phyloP scores from a whole-genome alignment of 1,139 yeast genomes.

The Yamadazyma epiphylla region DNA sequence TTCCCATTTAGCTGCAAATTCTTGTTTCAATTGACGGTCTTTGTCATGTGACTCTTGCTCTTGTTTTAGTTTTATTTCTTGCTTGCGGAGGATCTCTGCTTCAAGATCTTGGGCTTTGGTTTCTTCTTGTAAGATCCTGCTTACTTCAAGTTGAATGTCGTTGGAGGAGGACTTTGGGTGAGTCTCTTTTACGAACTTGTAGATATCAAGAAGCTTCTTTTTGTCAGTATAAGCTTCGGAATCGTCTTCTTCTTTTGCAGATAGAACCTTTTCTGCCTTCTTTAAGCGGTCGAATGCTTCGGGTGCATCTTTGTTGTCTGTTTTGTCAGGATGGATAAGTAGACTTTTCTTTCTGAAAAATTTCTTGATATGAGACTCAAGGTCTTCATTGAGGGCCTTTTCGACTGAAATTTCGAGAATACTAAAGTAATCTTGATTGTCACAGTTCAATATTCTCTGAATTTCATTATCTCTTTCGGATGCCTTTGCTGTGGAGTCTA shows the following conservation, averaged over 20 bases:
- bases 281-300: slow-evolving; percentile 57
- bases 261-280: slow-evolving; percentile 28
- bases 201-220: slow-evolving; percentile 30
- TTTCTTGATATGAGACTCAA: slow-evolving; percentile 33
- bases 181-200: slow-evolving; percentile 28
- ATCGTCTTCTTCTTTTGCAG: slow-evolving; percentile 11
- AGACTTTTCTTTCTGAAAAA: slow-evolving; percentile 57
- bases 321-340: slow-evolving; percentile 68
- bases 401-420: slow-evolving; percentile 51
- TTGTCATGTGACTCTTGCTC: slow-evolving; percentile 22
- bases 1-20: slow-evolving; percentile 57
- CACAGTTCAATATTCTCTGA: slow-evolving; percentile 45
- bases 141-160: slow-evolving; percentile 17
- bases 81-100: neutral
- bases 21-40: slow-evolving; percentile 28
- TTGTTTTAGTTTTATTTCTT: slow-evolving; percentile 13
- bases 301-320: slow-evolving; percentile 52
- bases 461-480: slow-evolving; percentile 53
- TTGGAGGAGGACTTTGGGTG: slow-evolving; percentile 2
- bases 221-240: slow-evolving; percentile 29
- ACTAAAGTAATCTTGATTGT: slow-evolving; percentile 51
- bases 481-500: slow-evolving; percentile 25
- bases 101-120: slow-evolving; percentile 17
- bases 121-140: slow-evolving; percentile 31
- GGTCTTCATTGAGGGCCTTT: slow-evolving; percentile 30